A percentile compares a stretch with the other conserved stretches of the same genome.
These are phyloP conservation scores for Peziza echinospora DNA, from an alignment of 495 filamentous ascomycete genomes.

Conservation along the genomic window DNA sequence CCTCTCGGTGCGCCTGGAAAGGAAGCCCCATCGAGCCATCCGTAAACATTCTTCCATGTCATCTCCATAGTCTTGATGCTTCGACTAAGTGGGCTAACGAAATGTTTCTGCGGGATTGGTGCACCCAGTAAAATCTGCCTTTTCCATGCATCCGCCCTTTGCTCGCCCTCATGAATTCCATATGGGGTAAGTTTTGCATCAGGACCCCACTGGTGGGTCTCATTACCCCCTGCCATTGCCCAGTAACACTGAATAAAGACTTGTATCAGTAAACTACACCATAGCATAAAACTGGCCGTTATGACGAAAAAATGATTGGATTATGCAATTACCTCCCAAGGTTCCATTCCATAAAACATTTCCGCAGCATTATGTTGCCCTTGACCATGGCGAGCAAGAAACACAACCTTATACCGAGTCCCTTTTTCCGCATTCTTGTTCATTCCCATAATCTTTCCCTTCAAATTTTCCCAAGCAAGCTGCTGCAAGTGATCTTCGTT, in stretches of 20 bases:
- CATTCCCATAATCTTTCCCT: too few relatives aligned
- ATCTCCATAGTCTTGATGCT: slow-evolving; percentile 13
- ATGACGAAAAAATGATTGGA: neutral
- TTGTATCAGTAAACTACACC: neutral
- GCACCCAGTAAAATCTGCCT: slow-evolving; percentile 3
- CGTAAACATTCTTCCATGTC: slow-evolving; percentile 5
- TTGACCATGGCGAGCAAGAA: slow-evolving; percentile 14
- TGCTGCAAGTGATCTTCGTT: too few relatives aligned
- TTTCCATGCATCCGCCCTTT: slow-evolving; percentile 10
- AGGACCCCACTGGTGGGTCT: slow-evolving; percentile 10
- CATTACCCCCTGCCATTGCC: slow-evolving; percentile 13
- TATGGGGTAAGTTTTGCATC: slow-evolving; percentile 9
- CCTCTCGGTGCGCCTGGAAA: slow-evolving; percentile 1
- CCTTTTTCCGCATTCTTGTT: neutral
- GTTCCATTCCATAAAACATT: slow-evolving; percentile 9
- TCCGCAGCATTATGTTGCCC: slow-evolving; percentile 13
- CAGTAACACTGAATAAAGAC: slow-evolving; percentile 9
- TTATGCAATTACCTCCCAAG: slow-evolving; percentile 14
- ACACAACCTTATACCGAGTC: slow-evolving; percentile 12
- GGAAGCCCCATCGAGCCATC: neutral
- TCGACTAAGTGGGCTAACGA: slow-evolving; percentile 14
- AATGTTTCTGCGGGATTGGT: slow-evolving; percentile 8
- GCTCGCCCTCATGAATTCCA: slow-evolving; percentile 8
- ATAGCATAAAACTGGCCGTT: too few relatives aligned
- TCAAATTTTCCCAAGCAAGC: too few relatives aligned